Evolutionary conservation across 169 alveolate genomes (phyloP).

Genomic region (Plasmodium knowlesi): DNA sequence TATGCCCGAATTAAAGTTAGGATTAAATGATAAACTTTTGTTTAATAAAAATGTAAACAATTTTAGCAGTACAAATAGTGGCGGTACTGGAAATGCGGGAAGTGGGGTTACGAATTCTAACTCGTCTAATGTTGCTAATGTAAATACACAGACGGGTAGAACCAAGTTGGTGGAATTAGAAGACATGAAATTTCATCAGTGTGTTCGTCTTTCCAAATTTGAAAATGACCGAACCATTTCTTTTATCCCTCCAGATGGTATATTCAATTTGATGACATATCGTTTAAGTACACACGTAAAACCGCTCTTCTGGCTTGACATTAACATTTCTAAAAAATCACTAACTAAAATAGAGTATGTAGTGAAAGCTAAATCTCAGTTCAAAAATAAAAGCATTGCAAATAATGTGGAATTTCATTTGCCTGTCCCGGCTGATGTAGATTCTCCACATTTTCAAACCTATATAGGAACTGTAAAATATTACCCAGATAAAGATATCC

Average conservation of each 20-base stretch:
- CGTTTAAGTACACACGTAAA: conserved; percentile 96
- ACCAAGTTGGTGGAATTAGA: conserved; percentile 96
- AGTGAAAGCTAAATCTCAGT: conserved; percentile 94
- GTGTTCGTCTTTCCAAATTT: conserved; percentile 91
- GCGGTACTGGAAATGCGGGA: neutral
- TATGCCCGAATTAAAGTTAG: conserved; percentile 99
- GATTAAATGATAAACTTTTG: conserved; percentile 96
- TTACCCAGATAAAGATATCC: conserved; percentile 95
- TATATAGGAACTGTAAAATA: conserved; percentile 97
- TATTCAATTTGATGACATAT: conserved; percentile 98
- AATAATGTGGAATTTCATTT: conserved; percentile 96
- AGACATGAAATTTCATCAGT: conserved; percentile 99
- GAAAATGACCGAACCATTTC: conserved; percentile 96
- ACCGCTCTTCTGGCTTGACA: conserved; percentile 97
- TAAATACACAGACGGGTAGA: conserved; percentile 6
- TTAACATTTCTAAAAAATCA: conserved; percentile 91
- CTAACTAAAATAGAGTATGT: conserved; percentile 94
- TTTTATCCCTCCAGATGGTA: conserved; percentile 99
- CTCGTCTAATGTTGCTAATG: conserved; percentile 79
- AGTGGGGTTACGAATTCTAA: conserved; percentile 71
- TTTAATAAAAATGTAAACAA: conserved; percentile 80
- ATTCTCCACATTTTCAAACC: conserved; percentile 95
- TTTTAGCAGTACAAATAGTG: conserved; percentile 20
- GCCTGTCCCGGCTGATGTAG: conserved; percentile 99
- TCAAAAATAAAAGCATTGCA: conserved; percentile 95